These are phyloP conservation scores for Lumnitzera racemosa DNA, from an alignment of 345 rosid genomes.

Conservation along the genomic window DNA sequence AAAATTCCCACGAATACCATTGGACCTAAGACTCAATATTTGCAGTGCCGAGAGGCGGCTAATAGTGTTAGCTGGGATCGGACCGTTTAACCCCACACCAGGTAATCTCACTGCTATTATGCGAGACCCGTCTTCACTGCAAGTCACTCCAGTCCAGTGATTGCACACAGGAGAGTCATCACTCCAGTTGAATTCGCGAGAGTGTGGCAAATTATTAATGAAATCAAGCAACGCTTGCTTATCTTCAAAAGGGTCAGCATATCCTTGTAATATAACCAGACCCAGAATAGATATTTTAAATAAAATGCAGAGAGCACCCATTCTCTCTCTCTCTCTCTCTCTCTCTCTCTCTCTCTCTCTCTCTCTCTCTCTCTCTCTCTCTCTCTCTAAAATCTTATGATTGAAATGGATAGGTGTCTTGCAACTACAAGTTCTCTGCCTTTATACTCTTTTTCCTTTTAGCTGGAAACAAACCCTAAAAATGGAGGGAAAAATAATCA, in stretches of 20 bases:
- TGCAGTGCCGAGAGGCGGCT: slow-evolving; percentile 64
- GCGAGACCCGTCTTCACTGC: slow-evolving; percentile 43
- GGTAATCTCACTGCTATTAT: slow-evolving; percentile 70
- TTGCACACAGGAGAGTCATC: slow-evolving; percentile 41
- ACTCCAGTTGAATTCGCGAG: slow-evolving; percentile 62
- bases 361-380: slow-evolving; percentile 8
- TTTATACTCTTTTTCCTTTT: neutral
- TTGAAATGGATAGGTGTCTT: slow-evolving; percentile 49
- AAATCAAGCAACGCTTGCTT: slow-evolving; percentile 72
- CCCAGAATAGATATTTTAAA: slow-evolving; percentile 26
- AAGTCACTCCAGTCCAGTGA: slow-evolving; percentile 72
- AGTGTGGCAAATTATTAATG: slow-evolving; percentile 29
- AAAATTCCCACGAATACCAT: slow-evolving; percentile 50
- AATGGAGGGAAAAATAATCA: neutral
- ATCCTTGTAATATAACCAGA: slow-evolving; percentile 23
- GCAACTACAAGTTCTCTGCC: slow-evolving; percentile 11
- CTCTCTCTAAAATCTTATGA: slow-evolving; percentile 13
- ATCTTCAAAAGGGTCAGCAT: slow-evolving; percentile 54
- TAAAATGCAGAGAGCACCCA: slow-evolving; percentile 25
- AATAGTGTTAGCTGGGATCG: slow-evolving; percentile 62
- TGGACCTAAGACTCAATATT: slow-evolving; percentile 77
- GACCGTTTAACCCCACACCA: slow-evolving; percentile 67
- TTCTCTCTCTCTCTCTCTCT: slow-evolving; percentile 10
- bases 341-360: slow-evolving; percentile 13
- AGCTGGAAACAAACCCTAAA: slow-evolving; percentile 15